A percentile compares a stretch with the other conserved stretches of the same genome.
These are phyloP conservation scores for Sphaerulina musiva DNA, from an alignment of 2,329 filamentous ascomycete genomes.

Conservation along the genomic window DNA sequence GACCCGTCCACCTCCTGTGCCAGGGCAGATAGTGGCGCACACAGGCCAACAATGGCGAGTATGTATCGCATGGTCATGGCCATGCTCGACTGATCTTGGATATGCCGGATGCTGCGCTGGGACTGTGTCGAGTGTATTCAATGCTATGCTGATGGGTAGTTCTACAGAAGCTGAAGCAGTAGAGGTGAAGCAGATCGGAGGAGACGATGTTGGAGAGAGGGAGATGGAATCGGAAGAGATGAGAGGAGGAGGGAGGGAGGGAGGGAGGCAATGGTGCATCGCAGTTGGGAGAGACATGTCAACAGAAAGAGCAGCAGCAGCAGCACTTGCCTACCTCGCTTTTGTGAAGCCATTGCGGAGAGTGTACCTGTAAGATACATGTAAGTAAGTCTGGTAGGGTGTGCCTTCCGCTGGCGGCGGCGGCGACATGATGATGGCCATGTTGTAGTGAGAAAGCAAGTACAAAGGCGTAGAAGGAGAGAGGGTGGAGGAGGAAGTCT, in stretches of 20 bases:
- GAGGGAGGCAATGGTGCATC: too few relatives aligned
- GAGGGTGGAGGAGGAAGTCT: not conserved
- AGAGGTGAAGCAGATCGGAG: not conserved
- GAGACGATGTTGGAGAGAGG: not conserved
- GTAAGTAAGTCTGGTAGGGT: not conserved
- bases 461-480: too few relatives aligned
- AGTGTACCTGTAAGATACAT: too few relatives aligned
- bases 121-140: not conserved
- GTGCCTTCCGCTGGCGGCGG: too few relatives aligned
- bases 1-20: not conserved
- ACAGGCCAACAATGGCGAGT: not conserved
- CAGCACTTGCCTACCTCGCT: not conserved
- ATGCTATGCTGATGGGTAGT: not conserved
- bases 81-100: not conserved
- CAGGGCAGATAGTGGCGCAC: not conserved
- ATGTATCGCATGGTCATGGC: not conserved
- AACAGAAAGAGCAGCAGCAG: not conserved
- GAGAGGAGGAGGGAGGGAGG: too few relatives aligned
- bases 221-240: slow-evolving; percentile 3
- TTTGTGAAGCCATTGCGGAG: too few relatives aligned
- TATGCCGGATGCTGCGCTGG: not conserved
- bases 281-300: not conserved
- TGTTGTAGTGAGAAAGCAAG: too few relatives aligned
- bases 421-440: too few relatives aligned
- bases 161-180: too few relatives aligned